phyloP scores from a whole-genome alignment of 129 eudicot species.

The Sambucus nigra region DNA sequence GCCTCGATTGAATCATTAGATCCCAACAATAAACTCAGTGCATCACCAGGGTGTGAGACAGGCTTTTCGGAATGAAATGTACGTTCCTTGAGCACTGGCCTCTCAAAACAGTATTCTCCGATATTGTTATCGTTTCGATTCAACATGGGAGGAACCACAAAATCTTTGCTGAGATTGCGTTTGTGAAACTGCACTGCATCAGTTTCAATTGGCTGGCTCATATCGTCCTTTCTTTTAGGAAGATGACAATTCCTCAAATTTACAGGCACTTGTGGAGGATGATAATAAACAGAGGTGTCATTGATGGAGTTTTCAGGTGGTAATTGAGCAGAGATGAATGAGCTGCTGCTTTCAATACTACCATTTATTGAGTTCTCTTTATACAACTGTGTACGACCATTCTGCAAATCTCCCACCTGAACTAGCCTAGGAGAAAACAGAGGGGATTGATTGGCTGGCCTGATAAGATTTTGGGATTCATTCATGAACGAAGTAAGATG shows the following conservation, averaged over 20 bases:
- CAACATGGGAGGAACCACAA: slow-evolving; percentile 4
- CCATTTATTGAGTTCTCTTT: slow-evolving; percentile 22
- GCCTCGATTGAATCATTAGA: slow-evolving; percentile 26
- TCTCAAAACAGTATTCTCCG: slow-evolving; percentile 13
- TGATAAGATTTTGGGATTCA: slow-evolving; percentile 21
- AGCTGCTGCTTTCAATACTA: slow-evolving; percentile 22
- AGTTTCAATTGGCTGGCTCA: slow-evolving; percentile 4
- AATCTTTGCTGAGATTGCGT: slow-evolving; percentile 6
- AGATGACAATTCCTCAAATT: slow-evolving; percentile 9
- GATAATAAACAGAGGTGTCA: neutral
- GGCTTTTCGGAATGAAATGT: slow-evolving; percentile 41
- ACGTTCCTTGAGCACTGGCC: slow-evolving; percentile 29
- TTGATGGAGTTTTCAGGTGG: slow-evolving; percentile 16
- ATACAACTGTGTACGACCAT: slow-evolving; percentile 19
- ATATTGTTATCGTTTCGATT: slow-evolving; percentile 10
- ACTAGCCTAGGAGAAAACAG: slow-evolving; percentile 25
- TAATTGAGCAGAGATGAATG: slow-evolving; percentile 16
- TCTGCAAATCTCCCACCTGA: slow-evolving; percentile 30
- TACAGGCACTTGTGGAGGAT: slow-evolving; percentile 10
- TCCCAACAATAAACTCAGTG: slow-evolving; percentile 24
- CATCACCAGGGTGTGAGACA: slow-evolving; percentile 34
- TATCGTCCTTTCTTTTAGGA: neutral
- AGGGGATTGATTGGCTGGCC: slow-evolving; percentile 22
- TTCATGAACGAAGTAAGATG: slow-evolving; percentile 14
- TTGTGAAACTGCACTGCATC: slow-evolving; percentile 1